Base-by-base conservation (phyloP, 2,329 filamentous ascomycete species). In the Venturia asperata region DNA sequence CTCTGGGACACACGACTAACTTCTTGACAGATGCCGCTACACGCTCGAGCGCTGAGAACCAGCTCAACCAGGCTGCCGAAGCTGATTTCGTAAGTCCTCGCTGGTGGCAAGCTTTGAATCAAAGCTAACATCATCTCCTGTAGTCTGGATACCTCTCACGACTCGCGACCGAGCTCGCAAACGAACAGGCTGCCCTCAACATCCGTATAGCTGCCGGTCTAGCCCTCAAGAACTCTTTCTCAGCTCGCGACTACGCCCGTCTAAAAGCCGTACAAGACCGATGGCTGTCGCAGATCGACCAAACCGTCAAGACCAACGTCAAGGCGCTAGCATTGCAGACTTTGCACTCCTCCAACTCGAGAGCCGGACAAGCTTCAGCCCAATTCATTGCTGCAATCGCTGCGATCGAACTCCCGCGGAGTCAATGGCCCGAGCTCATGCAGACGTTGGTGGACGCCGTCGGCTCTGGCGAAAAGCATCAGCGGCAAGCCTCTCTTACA, bases 201-300 rank as follows among this genome's bases (percentile, higher is more conserved):
- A 94, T 97, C 75, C 89, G 94, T 83, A 89, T 91, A 71, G 93
- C 94, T 71, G 94, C 94, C 72, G 94, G 92, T 86, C 86, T 99
- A 72, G 93, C 94, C 71, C 83, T 99, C 74, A 99, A 99, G 82
- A 99, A 99, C 83, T 90, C 94, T 73, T 97, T 99, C 81, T 91
- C 91, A 74, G 90, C 92, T 74, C 89, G 94, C 82, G 94, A 99
- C 78, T 88, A 88, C 74, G 81, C 86, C 73, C 89, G 92, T 74
- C 87, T 96, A 79, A 88, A 90, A 74, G 90, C 95, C 76, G 86
- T 97, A 66, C 94, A 97, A 80, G 84, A 87, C 74, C 92, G 95
- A 88, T 99, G 94, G 94, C 82, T 94, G 68, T 85, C 88, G 76
- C 87, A 90, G 74, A 88, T 93, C 70, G 89, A 91, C 73, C 82